A percentile compares a stretch with the other conserved stretches of the same genome.
Conservation (phyloP, 768 basidiomycete species). For the Serendipita sp. region DNA sequence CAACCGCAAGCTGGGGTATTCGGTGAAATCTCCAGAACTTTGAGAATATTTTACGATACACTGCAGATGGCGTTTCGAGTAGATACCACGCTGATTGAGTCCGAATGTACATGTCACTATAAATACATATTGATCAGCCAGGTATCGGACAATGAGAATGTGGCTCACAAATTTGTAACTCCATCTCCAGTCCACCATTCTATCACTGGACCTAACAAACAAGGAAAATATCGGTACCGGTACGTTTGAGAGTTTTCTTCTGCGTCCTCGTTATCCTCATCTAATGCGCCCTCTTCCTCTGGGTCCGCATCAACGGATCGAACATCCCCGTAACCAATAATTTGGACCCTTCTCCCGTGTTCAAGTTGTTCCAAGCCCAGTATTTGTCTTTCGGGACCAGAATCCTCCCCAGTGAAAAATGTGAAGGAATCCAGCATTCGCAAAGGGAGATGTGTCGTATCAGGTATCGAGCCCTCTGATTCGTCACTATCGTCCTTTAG, state of each 20-base stretch:
- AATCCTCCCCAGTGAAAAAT: neutral
- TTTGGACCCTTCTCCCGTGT: neutral
- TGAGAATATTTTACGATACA: neutral
- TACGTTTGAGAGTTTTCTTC: neutral
- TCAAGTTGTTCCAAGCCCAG: neutral
- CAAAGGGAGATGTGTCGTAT: no score
- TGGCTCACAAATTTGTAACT: neutral
- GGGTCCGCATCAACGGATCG: neutral
- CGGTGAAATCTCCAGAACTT: neutral
- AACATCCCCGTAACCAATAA: neutral
- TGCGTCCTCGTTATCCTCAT: conserved; percentile 6
- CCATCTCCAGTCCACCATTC: neutral
- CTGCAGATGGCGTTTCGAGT: neutral
- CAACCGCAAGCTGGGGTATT: neutral
- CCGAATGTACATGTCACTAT: neutral
- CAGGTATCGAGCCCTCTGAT: no score
- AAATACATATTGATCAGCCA: neutral
- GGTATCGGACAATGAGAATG: neutral
- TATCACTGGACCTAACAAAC: neutral
- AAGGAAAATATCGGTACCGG: neutral
- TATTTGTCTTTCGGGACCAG: neutral
- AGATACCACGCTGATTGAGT: neutral
- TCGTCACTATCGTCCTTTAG: no score
- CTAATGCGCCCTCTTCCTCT: neutral
- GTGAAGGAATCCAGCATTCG: neutral